Evolutionary conservation across 257 asterid genomes (phyloP).

Genomic region (Fraxinus pennsylvanica): DNA sequence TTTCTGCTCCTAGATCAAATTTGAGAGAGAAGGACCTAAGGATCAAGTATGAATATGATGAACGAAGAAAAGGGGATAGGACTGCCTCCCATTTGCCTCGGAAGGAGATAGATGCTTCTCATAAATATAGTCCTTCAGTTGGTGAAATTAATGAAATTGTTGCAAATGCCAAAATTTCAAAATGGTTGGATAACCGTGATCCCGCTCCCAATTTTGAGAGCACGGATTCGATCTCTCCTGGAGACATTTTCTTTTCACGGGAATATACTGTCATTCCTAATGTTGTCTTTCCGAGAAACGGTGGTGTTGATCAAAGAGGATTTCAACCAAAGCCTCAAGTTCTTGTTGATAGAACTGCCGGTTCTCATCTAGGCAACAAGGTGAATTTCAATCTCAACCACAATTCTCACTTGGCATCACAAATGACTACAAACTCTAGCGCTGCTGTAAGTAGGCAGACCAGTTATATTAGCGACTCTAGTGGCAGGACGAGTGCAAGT

Average conservation of each 20-base stretch:
- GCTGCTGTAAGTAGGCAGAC: constrained; percentile 53
- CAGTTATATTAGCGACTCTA: constrained; percentile 48
- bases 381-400: constrained; percentile 25
- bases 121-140: constrained; percentile 40
- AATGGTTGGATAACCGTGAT: constrained; percentile 29
- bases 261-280: constrained; percentile 29
- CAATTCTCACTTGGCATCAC: constrained; percentile 27
- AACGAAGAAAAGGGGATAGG: constrained; percentile 32
- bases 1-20: constrained; percentile 60
- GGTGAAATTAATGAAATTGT: constrained; percentile 73
- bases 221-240: constrained; percentile 65
- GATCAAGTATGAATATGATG: constrained; percentile 27
- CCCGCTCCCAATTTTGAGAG: constrained; percentile 39
- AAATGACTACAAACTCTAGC: constrained; percentile 32
- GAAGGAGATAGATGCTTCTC: constrained; percentile 31
- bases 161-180: constrained; percentile 50
- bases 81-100: constrained; percentile 28
- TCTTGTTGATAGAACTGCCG: constrained; percentile 16
- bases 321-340: constrained; percentile 42
- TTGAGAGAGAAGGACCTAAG: constrained; percentile 28
- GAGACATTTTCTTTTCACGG: constrained; percentile 62
- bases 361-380: constrained; percentile 22
- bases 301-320: constrained; percentile 22
- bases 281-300: constrained; percentile 23
- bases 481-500: constrained; percentile 60